Conservation (phyloP, 163 green algal genomes). For the Chlorella variabilis region DNA sequence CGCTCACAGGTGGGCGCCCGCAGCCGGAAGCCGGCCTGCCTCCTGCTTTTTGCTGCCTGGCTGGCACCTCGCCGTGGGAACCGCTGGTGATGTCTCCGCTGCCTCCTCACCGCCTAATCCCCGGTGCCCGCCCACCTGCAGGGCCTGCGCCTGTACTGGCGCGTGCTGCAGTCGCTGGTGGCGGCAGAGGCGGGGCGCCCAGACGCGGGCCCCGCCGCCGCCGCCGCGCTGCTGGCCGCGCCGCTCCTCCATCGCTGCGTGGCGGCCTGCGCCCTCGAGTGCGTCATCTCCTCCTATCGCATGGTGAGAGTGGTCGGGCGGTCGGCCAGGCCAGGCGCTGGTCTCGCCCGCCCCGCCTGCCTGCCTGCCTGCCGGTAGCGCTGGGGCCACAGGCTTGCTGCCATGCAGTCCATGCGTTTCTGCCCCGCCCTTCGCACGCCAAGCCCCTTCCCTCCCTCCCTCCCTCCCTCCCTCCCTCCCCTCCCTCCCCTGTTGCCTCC, state of each 20-base stretch:
- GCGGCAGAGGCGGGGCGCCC: slow-evolving; percentile 50
- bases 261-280: slow-evolving; percentile 68
- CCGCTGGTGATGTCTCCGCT: too few relatives aligned
- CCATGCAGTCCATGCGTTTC: too few relatives aligned
- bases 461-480: too few relatives aligned
- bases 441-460: too few relatives aligned
- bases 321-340: too few relatives aligned
- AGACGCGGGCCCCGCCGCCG: slow-evolving; percentile 24
- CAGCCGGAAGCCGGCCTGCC: neutral
- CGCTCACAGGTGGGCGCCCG: neutral
- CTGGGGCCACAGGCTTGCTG: too few relatives aligned
- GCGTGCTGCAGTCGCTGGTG: slow-evolving; percentile 66
- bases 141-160: slow-evolving; percentile 73
- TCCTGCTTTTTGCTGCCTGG: neutral
- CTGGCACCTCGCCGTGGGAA: too few relatives aligned
- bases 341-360: too few relatives aligned
- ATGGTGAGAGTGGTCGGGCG: slow-evolving; percentile 32
- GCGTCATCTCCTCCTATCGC: slow-evolving; percentile 64
- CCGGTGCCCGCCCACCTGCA: slow-evolving; percentile 19
- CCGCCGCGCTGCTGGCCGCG: slow-evolving; percentile 46
- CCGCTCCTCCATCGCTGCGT: slow-evolving; percentile 72
- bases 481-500: too few relatives aligned
- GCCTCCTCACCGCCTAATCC: too few relatives aligned
- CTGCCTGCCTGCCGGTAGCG: neutral
- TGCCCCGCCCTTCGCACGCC: too few relatives aligned